Evolutionary conservation across 257 asterid species (phyloP).

Genomic region (Forsythia viridissima): DNA sequence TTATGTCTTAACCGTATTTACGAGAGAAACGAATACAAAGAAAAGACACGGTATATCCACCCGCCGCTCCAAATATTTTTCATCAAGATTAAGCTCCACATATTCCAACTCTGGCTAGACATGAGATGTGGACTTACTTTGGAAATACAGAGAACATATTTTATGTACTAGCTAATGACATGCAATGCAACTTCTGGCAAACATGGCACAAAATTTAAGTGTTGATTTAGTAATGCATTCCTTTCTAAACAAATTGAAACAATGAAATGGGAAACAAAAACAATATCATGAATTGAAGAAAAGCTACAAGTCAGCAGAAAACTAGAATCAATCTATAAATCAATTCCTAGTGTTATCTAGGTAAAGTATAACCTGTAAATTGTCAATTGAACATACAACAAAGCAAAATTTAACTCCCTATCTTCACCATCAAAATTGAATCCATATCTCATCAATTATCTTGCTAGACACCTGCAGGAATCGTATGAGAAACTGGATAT

Average conservation of each 20-base stretch:
- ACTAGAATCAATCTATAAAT: constrained; percentile 34
- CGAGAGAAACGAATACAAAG: background rate
- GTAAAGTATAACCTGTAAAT: constrained; percentile 24
- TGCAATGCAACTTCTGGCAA: background rate
- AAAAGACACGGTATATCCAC: background rate
- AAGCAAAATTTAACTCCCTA: background rate
- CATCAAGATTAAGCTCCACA: background rate
- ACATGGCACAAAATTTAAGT: background rate
- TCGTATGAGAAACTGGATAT: constrained; percentile 36
- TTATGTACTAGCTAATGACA: too few relatives aligned
- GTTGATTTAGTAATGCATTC: background rate
- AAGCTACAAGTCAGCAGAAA: constrained; percentile 3
- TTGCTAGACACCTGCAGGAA: constrained; percentile 58
- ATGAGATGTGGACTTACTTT: too few relatives aligned
- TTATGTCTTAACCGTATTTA: too few relatives aligned
- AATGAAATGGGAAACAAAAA: background rate
- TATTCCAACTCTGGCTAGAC: background rate
- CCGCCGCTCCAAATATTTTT: background rate
- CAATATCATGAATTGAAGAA: background rate
- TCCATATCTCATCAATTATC: constrained; percentile 21
- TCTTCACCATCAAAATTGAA: too few relatives aligned
- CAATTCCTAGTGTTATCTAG: constrained; percentile 23
- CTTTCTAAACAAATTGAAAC: background rate
- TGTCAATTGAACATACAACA: constrained; percentile 22
- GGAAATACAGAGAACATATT: too few relatives aligned